Base-by-base conservation (phyloP, 2,329 filamentous ascomycete species). In the Microcera coccophila region DNA sequence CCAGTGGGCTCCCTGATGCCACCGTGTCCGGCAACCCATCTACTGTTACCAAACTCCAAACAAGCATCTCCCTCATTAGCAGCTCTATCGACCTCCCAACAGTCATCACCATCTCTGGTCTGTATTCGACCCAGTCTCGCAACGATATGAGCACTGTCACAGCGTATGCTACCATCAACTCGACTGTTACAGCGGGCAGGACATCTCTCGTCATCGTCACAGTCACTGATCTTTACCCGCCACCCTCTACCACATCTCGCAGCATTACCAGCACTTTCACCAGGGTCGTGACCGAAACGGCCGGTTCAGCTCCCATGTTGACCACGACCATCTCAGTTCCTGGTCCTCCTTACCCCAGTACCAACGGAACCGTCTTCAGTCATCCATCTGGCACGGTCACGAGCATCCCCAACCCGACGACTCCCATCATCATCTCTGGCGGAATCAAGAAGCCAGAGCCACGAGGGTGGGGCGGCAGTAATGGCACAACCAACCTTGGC, bases 311-410 rank as follows among this genome's bases (percentile, higher is more conserved):
- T 5, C 47, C 50, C 9, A 58, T 60, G 18, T 55, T 57, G 19
- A 64, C 62, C 43, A 62, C 57, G n/a, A 67, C 62, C 12, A 53
- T 66, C 44, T 57, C 56, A 42, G 53, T 64, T 17, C 49, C 53
- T 3, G 37, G 50, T 3, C 49, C 54, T 35, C 59, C 54, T 8
- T 62, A 60, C 49, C 48, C 61, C 38, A 53, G 52, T 33, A 52
- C 50, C 41, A 68, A 67, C 47, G 56, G 51, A 41, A 66, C 62
- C 4, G 38, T 47, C 22, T 45, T 31, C 15, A 39, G 45, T 19
- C 41, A 48, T 3, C 48, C 57, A 7, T 51, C 59, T 11, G 63
- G 59, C 18, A 61, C 57, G n/a, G 40, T 50, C 19, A 55, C 54
- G 12, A 40, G 41, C 21, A 17, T 49, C 10, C 57, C 59, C 29